Evolutionary conservation across 2,329 filamentous ascomycete genomes (phyloP), one percentile per base, ranked within the genome.

Genomic region (Xylaria sp.): DNA sequence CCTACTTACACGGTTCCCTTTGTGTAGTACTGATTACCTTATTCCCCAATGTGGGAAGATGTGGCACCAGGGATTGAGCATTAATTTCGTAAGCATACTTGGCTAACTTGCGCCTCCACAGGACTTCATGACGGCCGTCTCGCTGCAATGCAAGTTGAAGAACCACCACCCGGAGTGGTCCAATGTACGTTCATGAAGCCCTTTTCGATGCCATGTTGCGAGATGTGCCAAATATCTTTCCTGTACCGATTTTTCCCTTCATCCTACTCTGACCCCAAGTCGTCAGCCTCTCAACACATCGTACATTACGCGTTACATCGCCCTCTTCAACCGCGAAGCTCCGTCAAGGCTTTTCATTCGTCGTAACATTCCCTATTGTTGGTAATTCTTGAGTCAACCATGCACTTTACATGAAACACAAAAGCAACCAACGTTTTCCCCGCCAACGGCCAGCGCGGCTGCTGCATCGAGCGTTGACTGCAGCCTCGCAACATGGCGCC

Each of bases 101-200:
- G 36, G 54, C 75, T 75, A 71, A 76, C 69, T 56, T 69, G 48
- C 23, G 44, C 57, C 54, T 23, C 54, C 51, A n/a, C 69, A 91
- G 89, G 89, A 90, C 71, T 93, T 93, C 80, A 93, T 93, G 90
- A 91, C 89, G n/a, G 84, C 85, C 2, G 86, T 93, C 15, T 88
- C 90, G 11, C 80, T 89, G 38, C 86, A 92, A 74, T 92, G 90
- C 80, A 90, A 91, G 75, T 78, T 87, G 44, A 85, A 86, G 75
- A 91, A 88, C 73, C 91, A 93, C 77, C 91, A 93, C 75, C 91
- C 91, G 0, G 91, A 93, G 78, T 93, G 91, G 91, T 90, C 89
- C 2, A 93, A 93, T 75, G 90, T 90, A 80, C 72, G 83, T 77
- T 31, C 38, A 62, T 44, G 57, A 15, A 54, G 28, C 57, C 46